A percentile compares a stretch with the other conserved stretches of the same genome.
Conservation (phyloP, 176 grass and related monocot species). For the Cenchrus purpureus region DNA sequence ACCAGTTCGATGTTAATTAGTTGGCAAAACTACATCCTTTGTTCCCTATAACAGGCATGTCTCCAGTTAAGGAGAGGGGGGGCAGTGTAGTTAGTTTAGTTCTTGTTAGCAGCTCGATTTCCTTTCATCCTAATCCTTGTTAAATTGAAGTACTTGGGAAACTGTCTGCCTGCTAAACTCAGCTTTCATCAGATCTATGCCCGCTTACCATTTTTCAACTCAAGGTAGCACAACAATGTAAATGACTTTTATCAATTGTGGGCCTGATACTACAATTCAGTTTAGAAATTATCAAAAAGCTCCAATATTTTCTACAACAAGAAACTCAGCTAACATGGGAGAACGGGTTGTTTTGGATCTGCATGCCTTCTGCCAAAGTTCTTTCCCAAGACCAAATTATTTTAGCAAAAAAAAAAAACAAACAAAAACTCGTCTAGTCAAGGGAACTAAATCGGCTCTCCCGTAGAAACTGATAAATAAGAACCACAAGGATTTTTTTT, state of each 20-base stretch:
- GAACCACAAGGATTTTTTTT: neutral
- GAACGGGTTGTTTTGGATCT: neutral
- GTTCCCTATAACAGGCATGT: neutral
- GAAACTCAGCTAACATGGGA: neutral
- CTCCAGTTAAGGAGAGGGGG: neutral
- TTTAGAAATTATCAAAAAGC: neutral
- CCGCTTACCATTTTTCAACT: neutral
- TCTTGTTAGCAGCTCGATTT: neutral
- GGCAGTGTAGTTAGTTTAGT: too few species aligned
- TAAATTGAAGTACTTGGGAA: neutral
- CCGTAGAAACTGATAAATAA: neutral
- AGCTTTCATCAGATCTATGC: slow-evolving; percentile 29
- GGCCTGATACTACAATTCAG: neutral
- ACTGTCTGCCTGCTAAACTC: neutral
- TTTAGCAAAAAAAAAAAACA: too few species aligned
- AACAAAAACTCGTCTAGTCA: neutral
- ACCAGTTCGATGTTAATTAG: too few species aligned
- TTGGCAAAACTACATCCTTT: too few species aligned
- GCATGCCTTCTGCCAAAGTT: neutral
- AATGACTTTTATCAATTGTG: neutral
- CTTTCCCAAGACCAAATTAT: neutral
- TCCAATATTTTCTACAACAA: neutral
- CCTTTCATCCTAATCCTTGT: neutral
- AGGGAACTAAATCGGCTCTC: neutral
- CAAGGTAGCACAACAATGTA: neutral